Base-by-base conservation (phyloP, 768 basidiomycete genomes). In the Phanerochaete sordida region DNA sequence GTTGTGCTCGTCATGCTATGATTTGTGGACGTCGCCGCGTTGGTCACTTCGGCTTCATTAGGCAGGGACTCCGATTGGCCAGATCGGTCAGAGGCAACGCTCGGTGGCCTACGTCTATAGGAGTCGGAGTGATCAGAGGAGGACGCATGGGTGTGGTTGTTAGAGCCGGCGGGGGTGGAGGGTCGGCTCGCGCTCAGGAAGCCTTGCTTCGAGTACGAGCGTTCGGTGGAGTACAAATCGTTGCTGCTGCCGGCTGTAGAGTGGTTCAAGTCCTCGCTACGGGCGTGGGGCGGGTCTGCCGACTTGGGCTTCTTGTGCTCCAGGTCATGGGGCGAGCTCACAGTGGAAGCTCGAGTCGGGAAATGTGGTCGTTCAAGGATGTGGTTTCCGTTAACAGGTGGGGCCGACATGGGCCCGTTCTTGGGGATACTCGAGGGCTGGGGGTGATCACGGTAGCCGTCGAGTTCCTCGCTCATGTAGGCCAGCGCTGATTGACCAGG, bases 231-330 rank as follows among this genome's bases (percentile, higher is more conserved):
- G 58, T 64, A 56, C 45, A 64, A 70, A 73, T 73, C 70, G 63
- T 65, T 52, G 61, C 65, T 54, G 35, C 59, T 58, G 48, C 65
- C 66, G 48, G 70, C 64, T 37, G 59, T 65, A 48, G 72, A 66
- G 70, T 90, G 89, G 72, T 84, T 87, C 54, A 90, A 76, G 75
- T 90, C 90, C 67, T 88, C 81, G 74, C 89, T 91, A 56, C 81
- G 85, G 60, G 87, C 76, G 69, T 87, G 83, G 60, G 81, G 68
- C 43, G 66, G 65, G 11, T 66, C 63, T 65, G 72, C 73, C 65
- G 71, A 68, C 63, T 68, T 73, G 24, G 64, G 71, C 60, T 69
- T 79, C 75, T 76, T 78, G 67, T 81, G 79, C 74, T 82, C 77
- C 55, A 80, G 77, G 73, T 86, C 84, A 64, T 76, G 70, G 56